Evolutionary conservation across 257 asterid genomes (phyloP), one percentile per base, ranked within the genome.

Genomic region (Solanum dulcamara): DNA sequence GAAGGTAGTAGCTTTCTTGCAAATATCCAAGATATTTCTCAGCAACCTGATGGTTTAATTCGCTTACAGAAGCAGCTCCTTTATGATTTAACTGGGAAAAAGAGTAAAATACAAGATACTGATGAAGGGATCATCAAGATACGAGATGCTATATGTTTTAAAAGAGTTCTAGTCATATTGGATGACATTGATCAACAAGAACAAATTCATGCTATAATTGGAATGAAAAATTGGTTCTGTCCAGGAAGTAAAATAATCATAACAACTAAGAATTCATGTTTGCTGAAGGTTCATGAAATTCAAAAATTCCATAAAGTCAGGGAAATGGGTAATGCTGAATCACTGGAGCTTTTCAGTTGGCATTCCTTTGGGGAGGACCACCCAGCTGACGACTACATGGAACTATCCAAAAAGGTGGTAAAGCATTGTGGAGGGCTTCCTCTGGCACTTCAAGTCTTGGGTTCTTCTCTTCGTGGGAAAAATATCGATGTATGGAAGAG

Each of bases 61-160:
- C 82, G 82, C 82, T 75, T 75, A 46, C 60, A 75, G n/a, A 75
- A 75, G 55, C 82, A 75, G 17, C 82, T 75, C 60, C 82, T 75
- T 75, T 75, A 75, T 75, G 82, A 75, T 8, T 33, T 75, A 26
- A 44, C 60, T 46, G 82, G 82, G 82, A 26, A 26, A 46, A 75
- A 75, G 60, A 44, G 60, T 75, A 75, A 75, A 44, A 75, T 75
- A 75, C 60, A 46, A 17, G 60, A 75, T 46, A 75, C 55, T 46
- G 40, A 75, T 75, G 62, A 75, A 46, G 82, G 82, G 3, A 75
- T 75, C 26, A 75, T 75, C 82, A 46, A 75, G 82, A 46, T 75
- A 4, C 14, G 60, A 75, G 82, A 75, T 75, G 60, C 40, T 15
- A 8, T 75, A 44, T 44, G 82, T 75, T 26, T 8, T 75, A 75